Conservation (phyloP, 257 asterid species). For the Linaria vulgaris region DNA sequence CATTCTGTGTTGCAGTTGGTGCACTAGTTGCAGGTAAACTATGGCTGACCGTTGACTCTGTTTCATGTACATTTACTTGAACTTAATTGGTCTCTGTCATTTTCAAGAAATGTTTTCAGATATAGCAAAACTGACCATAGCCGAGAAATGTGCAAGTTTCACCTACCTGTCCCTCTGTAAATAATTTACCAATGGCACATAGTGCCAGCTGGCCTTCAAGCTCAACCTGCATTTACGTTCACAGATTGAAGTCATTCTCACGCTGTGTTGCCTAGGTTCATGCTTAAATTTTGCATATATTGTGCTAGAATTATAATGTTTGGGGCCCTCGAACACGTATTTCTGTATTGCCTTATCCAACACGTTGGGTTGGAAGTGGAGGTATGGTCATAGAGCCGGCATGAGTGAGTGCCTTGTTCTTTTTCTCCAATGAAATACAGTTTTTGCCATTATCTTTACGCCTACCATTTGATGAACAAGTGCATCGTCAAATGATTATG, state of each 20-base stretch:
- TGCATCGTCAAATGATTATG: no score
- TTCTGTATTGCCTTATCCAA: not conserved
- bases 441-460: no score
- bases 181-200: not conserved
- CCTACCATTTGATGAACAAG: no score
- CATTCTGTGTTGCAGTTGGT: slow-evolving; percentile 87
- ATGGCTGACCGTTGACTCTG: not conserved
- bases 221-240: not conserved
- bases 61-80: not conserved
- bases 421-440: no score
- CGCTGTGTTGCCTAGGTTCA: not conserved
- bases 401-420: no score
- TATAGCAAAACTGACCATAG: not conserved
- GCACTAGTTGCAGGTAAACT: slow-evolving; percentile 80
- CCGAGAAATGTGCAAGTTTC: not conserved
- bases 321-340: no score
- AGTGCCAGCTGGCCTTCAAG: not conserved
- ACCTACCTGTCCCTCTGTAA: not conserved
- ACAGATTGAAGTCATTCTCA: not conserved
- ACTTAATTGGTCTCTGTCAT: not conserved
- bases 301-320: no score
- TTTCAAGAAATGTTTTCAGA: not conserved
- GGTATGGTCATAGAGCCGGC: no score
- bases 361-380: not conserved
- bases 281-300: not conserved